Conservation (phyloP, 177 flowering plant species). For the Vitis hybrid region DNA sequence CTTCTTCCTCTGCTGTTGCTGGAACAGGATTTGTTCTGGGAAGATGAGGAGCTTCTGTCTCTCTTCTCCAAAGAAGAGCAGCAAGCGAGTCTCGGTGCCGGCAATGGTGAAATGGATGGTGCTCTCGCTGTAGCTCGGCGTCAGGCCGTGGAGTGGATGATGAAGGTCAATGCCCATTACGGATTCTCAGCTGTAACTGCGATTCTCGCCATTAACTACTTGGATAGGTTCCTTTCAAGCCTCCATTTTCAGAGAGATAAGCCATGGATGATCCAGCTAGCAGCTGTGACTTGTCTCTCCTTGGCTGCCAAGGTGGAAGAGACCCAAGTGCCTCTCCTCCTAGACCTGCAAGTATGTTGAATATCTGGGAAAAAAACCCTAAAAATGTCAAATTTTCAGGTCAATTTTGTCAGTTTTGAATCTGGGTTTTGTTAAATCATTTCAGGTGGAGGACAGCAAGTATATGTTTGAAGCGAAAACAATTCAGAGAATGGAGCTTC, state of each 20-base stretch:
- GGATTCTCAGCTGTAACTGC: conserved; percentile 53
- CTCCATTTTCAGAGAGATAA: conserved; percentile 41
- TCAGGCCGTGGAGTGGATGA: conserved; percentile 61
- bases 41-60: conserved; percentile 46
- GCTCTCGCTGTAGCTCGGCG: conserved; percentile 15
- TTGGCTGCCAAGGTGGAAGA: conserved; percentile 77
- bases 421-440: neutral
- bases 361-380: neutral
- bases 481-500: conserved; percentile 66
- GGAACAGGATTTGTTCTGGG: conserved; percentile 47
- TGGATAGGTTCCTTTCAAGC: conserved; percentile 50
- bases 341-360: conserved; percentile 59
- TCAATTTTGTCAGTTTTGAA: neutral
- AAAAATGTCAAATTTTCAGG: neutral
- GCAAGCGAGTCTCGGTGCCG: neutral
- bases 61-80: conserved; percentile 39
- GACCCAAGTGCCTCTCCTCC: conserved; percentile 56
- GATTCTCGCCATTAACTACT: conserved; percentile 43
- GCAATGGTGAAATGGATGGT: conserved; percentile 9
- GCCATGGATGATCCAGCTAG: conserved; percentile 72
- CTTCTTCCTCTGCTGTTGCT: conserved; percentile 21
- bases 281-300: conserved; percentile 66
- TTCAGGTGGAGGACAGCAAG: conserved; percentile 43
- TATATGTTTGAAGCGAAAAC: conserved; percentile 56
- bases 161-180: conserved; percentile 40